Evolutionary conservation across 2,329 filamentous ascomycete species (phyloP).

Genomic region (Pseudopithomyces maydicus): DNA sequence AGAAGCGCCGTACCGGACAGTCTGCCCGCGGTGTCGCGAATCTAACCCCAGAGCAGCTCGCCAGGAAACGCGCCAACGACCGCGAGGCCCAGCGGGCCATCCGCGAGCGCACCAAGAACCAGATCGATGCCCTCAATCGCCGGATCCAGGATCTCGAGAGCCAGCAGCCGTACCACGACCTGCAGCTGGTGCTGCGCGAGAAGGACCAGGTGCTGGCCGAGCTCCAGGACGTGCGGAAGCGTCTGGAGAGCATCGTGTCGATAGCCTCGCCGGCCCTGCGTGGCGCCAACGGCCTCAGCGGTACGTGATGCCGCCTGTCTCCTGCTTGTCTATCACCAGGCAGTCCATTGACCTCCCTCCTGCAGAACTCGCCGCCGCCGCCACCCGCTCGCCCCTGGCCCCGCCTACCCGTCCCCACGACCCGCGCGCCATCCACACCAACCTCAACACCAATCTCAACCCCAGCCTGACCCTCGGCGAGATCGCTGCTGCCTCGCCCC

Average conservation of each 20-base stretch:
- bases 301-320: conserved; percentile 39
- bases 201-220: conserved; percentile 80
- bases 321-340: background rate
- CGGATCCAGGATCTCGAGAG: conserved; percentile 76
- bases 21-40: conserved; percentile 78
- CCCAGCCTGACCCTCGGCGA: conserved; percentile 18
- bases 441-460: too few species aligned
- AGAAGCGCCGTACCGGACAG: conserved; percentile 43
- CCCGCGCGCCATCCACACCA: conserved; percentile 27
- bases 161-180: conserved; percentile 82
- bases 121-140: conserved; percentile 75
- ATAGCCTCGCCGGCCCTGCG: conserved; percentile 66
- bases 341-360: conserved; percentile 11
- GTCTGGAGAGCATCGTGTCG: conserved; percentile 68
- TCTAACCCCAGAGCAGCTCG: conserved; percentile 84
- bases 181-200: conserved; percentile 74
- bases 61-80: conserved; percentile 89
- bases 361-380: conserved; percentile 54
- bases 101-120: conserved; percentile 77
- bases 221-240: conserved; percentile 76
- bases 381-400: conserved; percentile 52
- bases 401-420: conserved; percentile 16
- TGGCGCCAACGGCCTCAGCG: conserved; percentile 48
- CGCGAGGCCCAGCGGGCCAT: conserved; percentile 86
- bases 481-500: conserved; percentile 23